Conservation (phyloP, 2,329 filamentous ascomycete species). For the Bipolaris cookei region DNA sequence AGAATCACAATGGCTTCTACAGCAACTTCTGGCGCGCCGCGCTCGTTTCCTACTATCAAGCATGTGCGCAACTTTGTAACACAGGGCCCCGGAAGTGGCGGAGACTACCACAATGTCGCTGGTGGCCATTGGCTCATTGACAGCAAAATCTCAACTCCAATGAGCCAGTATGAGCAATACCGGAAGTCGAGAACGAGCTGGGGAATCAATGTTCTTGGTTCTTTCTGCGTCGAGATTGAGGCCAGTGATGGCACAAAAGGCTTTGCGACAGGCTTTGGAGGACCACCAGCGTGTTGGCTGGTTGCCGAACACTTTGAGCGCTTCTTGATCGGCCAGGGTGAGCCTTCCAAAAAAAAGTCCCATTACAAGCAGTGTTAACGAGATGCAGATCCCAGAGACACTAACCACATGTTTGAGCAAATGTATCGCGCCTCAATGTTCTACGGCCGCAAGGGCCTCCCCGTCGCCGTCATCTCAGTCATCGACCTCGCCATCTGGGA, state of each 20-base stretch:
- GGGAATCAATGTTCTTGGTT: conserved; percentile 94
- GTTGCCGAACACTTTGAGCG: conserved; percentile 92
- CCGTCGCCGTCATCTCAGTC: conserved; percentile 89
- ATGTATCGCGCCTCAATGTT: conserved; percentile 98
- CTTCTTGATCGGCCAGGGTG: conserved; percentile 81
- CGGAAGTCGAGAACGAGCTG: conserved; percentile 86
- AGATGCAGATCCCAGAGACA: conserved; percentile 79
- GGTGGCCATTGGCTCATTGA: conserved; percentile 80
- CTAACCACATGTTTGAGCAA: conserved; percentile 90
- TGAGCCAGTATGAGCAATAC: conserved; percentile 88
- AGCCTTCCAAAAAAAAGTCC: conserved; percentile 12
- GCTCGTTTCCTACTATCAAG: conserved; percentile 77
- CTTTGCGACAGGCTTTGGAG: conserved; percentile 92
- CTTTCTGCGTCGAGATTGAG: conserved; percentile 89
- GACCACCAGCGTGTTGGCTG: conserved; percentile 91
- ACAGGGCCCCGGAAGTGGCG: conserved; percentile 61
- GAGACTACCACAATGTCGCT: conserved; percentile 90
- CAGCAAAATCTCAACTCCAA: conserved; percentile 88
- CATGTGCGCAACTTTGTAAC: conserved; percentile 75
- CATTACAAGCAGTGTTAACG: not conserved
- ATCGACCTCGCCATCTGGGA: conserved; percentile 95
- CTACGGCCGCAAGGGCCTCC: conserved; percentile 91
- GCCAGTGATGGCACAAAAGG: conserved; percentile 89
- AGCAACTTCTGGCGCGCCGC: conserved; percentile 33
- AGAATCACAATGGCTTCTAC: conserved; percentile 39